Evolutionary conservation across 202 grass and related monocot genomes (phyloP), one percentile per base, ranked within the genome.

Genomic region (Setaria viridis): DNA sequence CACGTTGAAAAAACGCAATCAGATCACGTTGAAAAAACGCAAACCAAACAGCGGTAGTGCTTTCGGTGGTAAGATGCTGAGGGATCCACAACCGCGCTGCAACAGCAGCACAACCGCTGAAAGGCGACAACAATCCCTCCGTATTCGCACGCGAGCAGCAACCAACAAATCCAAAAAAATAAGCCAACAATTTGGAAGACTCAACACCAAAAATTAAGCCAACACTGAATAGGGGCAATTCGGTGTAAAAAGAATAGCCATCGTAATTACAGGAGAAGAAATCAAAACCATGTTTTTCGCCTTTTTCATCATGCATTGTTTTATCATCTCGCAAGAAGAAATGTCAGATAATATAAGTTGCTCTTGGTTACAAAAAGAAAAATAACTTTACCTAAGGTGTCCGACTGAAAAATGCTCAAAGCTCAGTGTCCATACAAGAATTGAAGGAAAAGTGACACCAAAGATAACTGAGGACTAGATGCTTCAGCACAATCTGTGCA

Each of bases 291-390:
- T 43, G 12, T 50, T 54, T 30, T 54, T 30, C 29, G 0, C 32
- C 20, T 46, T 62, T 45, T 20, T 17, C 41, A 55, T 25, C 54
- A 75, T 62, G 74, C 33, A 53, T 72, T 83, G 51, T 78, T 79
- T 79, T 70, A 74, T 35, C 75, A 55, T 80, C 76, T 71, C 82
- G 63, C 80, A 70, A 33, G 56, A 47, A 85, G n/a, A 82, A 49
- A 67, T 68, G 78, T 25, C 54, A 62, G 33, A 45, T 49, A 48
- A 74, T 75, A 80, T 75, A 84, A 63, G 54, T 32, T 74, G 70
- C 62, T 84, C 70, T 70, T 79, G 77, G 85, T 77, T 87, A 76
- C 85, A 91, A 80, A 55, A 90, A 41, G 39, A 20, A 48, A 48
- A 87, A 84, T 72, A 58, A 87, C 85, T 80, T 47, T 60, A 57